A percentile compares a stretch with the other conserved stretches of the same genome.
These are phyloP conservation scores for Rossbeevera mucosa DNA, from an alignment of 768 basidiomycete species.

Conservation along the genomic window DNA sequence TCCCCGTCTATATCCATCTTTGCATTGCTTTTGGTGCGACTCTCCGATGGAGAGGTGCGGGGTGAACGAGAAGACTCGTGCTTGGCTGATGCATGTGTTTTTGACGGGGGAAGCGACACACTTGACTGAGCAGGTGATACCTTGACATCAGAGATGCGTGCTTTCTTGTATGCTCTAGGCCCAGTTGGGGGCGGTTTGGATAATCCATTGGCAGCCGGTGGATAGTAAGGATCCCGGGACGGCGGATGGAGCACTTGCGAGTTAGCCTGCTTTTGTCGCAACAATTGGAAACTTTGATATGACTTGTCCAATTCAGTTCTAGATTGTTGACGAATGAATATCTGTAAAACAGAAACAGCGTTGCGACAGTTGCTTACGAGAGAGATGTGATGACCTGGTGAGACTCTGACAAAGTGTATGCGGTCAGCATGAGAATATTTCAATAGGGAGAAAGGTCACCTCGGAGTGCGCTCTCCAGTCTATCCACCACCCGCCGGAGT, in stretches of 20 bases:
- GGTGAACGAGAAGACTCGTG: constrained; percentile 30
- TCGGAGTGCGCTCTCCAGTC: constrained; percentile 71
- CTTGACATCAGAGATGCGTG: constrained; percentile 57
- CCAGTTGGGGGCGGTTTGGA: constrained; percentile 67
- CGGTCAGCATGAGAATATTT: constrained; percentile 6
- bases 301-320: constrained; percentile 78
- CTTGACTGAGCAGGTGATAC: constrained; percentile 33
- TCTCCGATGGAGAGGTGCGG: constrained; percentile 26
- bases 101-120: constrained; percentile 27
- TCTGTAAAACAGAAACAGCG: constrained; percentile 4
- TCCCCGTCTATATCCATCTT: constrained; percentile 62
- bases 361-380: constrained; percentile 50
- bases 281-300: constrained; percentile 54
- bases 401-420: constrained; percentile 52
- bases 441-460: constrained; percentile 41
- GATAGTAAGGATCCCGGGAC: constrained; percentile 44
- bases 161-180: constrained; percentile 77
- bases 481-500: constrained; percentile 60
- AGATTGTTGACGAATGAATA: constrained; percentile 16
- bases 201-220: constrained; percentile 31
- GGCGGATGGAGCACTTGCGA: constrained; percentile 31
- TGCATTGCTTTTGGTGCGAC: constrained; percentile 23
- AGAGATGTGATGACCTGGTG: constrained; percentile 65
- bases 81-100: constrained; percentile 17
- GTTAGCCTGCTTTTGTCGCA: constrained; percentile 37